A percentile compares a stretch with the other conserved stretches of the same genome.
Conservation (phyloP, 2,329 filamentous ascomycete genomes). For the Aureobasidium pullulans region DNA sequence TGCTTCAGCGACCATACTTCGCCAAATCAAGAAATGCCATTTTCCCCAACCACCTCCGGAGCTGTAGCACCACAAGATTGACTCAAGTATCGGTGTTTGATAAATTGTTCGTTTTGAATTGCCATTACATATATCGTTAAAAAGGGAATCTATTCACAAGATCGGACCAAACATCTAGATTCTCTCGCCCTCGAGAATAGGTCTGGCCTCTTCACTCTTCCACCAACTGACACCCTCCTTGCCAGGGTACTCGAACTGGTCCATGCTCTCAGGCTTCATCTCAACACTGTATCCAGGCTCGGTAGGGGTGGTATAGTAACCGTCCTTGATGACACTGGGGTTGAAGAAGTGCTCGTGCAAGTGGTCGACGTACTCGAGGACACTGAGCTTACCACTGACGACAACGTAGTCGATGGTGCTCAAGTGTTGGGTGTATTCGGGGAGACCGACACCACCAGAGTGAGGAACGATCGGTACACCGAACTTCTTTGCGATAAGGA, state of each 20-base stretch:
- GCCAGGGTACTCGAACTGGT: constrained; percentile 67
- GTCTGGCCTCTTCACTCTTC: constrained; percentile 69
- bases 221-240: constrained; percentile 77
- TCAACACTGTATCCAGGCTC: constrained; percentile 85
- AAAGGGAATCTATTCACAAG: neutral
- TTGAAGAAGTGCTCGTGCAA: constrained; percentile 89
- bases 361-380: constrained; percentile 89
- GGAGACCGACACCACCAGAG: constrained; percentile 79
- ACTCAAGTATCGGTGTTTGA: neutral
- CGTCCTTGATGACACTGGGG: constrained; percentile 70
- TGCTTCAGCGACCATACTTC: neutral
- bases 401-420: constrained; percentile 90
- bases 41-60: too few species aligned
- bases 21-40: neutral
- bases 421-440: constrained; percentile 89
- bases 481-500: constrained; percentile 76
- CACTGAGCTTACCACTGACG: constrained; percentile 69
- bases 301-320: constrained; percentile 79
- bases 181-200: constrained; percentile 56
- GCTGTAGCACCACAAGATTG: too few species aligned
- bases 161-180: constrained; percentile 24
- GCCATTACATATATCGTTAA: constrained; percentile 8
- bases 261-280: constrained; percentile 88
- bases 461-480: constrained; percentile 80
- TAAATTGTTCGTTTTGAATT: neutral